Conservation (phyloP, 2,329 filamentous ascomycete species). For the Aciculosporium take region DNA sequence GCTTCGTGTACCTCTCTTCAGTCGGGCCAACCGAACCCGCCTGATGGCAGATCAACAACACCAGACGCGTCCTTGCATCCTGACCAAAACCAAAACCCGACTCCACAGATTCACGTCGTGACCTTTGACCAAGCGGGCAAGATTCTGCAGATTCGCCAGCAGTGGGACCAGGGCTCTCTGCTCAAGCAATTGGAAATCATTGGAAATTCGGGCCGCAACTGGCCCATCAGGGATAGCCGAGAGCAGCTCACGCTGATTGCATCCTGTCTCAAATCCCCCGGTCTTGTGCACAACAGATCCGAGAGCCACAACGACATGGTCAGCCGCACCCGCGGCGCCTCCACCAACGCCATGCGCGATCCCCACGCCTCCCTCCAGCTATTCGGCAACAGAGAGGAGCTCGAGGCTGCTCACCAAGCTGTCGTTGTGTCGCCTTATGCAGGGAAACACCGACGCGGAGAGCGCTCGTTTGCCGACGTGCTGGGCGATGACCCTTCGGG, state of each 20-base stretch:
- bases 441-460: conserved; percentile 36
- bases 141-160: conserved; percentile 75
- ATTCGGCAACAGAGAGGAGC: conserved; percentile 55
- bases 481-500: conserved; percentile 38
- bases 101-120: conserved; percentile 66
- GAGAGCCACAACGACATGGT: conserved; percentile 23
- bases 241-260: conserved; percentile 71
- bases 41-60: not conserved
- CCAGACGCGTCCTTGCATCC: not conserved
- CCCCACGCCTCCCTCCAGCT: conserved; percentile 60
- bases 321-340: conserved; percentile 34
- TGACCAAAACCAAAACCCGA: too few species aligned
- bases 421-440: conserved; percentile 47
- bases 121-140: conserved; percentile 62
- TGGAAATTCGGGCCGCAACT: conserved; percentile 77
- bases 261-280: conserved; percentile 39
- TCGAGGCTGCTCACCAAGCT: conserved; percentile 33
- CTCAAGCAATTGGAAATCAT: conserved; percentile 92
- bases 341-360: conserved; percentile 42
- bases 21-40: not conserved
- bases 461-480: conserved; percentile 64
- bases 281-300: conserved; percentile 18
- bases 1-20: not conserved
- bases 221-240: conserved; percentile 80
- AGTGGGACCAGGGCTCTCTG: conserved; percentile 89